These are phyloP conservation scores for Posidonia oceanica DNA, from an alignment of 116 monocot species.

Conservation along the genomic window DNA sequence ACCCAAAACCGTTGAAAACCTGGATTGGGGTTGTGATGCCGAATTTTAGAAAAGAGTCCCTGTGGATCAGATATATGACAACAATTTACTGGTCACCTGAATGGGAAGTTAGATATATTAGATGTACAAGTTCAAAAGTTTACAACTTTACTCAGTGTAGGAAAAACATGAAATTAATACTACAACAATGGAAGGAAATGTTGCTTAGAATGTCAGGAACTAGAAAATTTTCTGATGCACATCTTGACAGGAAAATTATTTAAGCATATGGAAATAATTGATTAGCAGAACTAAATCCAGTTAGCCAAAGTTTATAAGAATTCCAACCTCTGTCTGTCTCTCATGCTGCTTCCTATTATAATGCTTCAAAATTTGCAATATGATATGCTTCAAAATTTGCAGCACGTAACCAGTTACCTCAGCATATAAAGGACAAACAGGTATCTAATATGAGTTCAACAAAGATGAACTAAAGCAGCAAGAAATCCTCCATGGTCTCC, in stretches of 20 bases:
- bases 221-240: background rate
- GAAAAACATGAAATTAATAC: too few relatives aligned
- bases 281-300: background rate
- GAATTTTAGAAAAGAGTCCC: constrained; percentile 37
- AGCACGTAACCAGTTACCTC: constrained; percentile 46
- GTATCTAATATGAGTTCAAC: constrained; percentile 49
- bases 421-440: constrained; percentile 40
- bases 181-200: too few relatives aligned
- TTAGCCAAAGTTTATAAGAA: background rate
- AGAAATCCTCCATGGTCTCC: constrained; percentile 39
- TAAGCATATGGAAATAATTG: background rate
- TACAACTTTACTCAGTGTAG: too few relatives aligned
- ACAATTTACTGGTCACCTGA: constrained; percentile 51
- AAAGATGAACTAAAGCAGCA: constrained; percentile 52
- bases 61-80: constrained; percentile 66
- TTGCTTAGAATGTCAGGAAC: too few relatives aligned
- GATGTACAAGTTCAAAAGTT: too few relatives aligned
- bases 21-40: constrained; percentile 63
- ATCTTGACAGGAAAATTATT: background rate
- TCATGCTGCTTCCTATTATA: constrained; percentile 4
- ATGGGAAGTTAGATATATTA: too few relatives aligned
- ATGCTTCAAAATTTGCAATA: constrained; percentile 35
- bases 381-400: constrained; percentile 42
- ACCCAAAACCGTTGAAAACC: constrained; percentile 46
- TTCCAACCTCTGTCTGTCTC: background rate